phyloP scores from a whole-genome alignment of 2,329 filamentous ascomycete species.

The Aspergillus sp. region DNA sequence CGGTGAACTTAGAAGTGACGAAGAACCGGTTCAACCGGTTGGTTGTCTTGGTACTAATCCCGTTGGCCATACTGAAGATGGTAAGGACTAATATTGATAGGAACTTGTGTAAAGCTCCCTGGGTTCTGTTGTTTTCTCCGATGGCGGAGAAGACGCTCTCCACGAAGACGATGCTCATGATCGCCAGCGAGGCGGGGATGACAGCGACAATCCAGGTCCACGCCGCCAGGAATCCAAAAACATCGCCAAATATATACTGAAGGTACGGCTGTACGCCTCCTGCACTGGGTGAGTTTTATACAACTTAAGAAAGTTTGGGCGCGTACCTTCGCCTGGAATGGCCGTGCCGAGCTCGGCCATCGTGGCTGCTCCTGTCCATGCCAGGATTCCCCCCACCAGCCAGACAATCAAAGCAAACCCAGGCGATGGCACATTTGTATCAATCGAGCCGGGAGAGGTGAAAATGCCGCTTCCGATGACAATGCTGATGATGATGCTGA shows the following conservation, averaged over 20 bases:
- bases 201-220: slow-evolving; percentile 22
- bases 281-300: not conserved
- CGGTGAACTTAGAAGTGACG: slow-evolving; percentile 16
- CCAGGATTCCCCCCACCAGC: slow-evolving; percentile 17
- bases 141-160: slow-evolving; percentile 18
- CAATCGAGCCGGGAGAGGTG: slow-evolving; percentile 17
- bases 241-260: slow-evolving; percentile 19
- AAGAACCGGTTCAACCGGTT: slow-evolving; percentile 16
- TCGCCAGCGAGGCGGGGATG: slow-evolving; percentile 18
- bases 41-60: slow-evolving; percentile 17
- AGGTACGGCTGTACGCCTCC: slow-evolving; percentile 20
- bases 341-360: slow-evolving; percentile 20
- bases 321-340: slow-evolving; percentile 18
- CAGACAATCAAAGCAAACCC: slow-evolving; percentile 17
- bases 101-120: slow-evolving; percentile 11
- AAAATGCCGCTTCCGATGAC: slow-evolving; percentile 21
- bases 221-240: slow-evolving; percentile 18
- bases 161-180: slow-evolving; percentile 20
- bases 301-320: not conserved
- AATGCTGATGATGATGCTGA: slow-evolving; percentile 21
- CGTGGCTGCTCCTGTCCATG: slow-evolving; percentile 18
- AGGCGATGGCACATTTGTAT: slow-evolving; percentile 20
- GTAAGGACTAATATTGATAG: slow-evolving; percentile 14
- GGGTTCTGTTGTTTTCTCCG: slow-evolving; percentile 10
- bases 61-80: slow-evolving; percentile 14